Evolutionary conservation across 164 flowering plant genomes (phyloP).

Genomic region (Vitis labrusca): DNA sequence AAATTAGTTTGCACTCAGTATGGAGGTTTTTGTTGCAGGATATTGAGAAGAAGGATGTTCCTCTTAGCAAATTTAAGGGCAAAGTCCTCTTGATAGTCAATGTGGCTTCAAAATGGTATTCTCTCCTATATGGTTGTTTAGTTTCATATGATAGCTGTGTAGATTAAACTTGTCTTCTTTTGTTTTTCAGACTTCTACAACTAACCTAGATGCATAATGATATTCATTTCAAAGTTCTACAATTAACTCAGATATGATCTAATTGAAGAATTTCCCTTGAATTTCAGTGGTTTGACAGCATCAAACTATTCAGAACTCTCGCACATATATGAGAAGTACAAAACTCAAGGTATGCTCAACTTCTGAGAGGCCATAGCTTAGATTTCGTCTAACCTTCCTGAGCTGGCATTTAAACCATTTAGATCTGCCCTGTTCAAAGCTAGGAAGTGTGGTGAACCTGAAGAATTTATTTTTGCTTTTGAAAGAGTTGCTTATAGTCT

Average conservation of each 20-base stretch:
- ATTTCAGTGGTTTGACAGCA: slow-evolving; percentile 76
- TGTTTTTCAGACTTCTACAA: not conserved
- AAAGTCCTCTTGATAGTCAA: slow-evolving; percentile 83
- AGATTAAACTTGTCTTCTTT: not conserved
- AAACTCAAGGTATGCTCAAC: slow-evolving; percentile 63
- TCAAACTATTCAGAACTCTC: slow-evolving; percentile 88
- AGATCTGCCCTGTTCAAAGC: no score
- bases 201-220: not conserved
- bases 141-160: not conserved
- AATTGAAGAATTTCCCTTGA: slow-evolving; percentile 19
- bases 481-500: no score
- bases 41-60: slow-evolving; percentile 77
- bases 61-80: slow-evolving; percentile 84
- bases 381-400: not conserved
- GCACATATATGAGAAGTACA: slow-evolving; percentile 83
- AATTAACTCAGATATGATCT: not conserved
- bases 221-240: slow-evolving; percentile 1
- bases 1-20: not conserved
- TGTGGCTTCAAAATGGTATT: slow-evolving; percentile 91
- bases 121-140: not conserved
- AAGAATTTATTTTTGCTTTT: no score
- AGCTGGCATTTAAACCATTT: no score
- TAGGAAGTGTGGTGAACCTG: no score
- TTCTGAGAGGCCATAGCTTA: not conserved
- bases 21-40: slow-evolving; percentile 53